These are phyloP conservation scores for Tilletia walkeri DNA, from an alignment of 1,284 basidiomycete species.

Conservation along the genomic window DNA sequence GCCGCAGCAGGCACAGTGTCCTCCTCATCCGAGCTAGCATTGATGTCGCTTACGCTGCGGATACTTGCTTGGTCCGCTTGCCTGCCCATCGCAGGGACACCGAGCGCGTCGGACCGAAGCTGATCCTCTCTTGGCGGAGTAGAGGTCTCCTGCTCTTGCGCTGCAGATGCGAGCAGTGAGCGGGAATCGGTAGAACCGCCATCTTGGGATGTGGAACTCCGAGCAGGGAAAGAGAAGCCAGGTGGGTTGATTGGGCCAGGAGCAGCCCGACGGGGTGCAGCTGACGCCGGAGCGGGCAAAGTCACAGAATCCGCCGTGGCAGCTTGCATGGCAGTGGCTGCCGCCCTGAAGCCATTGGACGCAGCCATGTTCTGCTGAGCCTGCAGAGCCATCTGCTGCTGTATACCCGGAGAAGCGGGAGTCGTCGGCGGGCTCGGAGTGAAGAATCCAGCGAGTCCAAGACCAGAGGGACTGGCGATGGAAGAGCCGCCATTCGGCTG, in stretches of 20 bases:
- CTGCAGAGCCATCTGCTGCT: constrained; percentile 2
- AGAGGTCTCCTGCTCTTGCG: no score
- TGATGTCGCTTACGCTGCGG: constrained; percentile 12
- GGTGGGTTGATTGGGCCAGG: constrained; percentile 2
- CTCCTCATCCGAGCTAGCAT: constrained; percentile 9
- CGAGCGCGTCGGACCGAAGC: no score
- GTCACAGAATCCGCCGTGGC: not conserved
- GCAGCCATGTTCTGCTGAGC: constrained; percentile 11
- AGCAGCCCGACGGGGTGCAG: not conserved
- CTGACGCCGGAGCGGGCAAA: not conserved
- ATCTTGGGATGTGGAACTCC: not conserved
- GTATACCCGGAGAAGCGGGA: not conserved
- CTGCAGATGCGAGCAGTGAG: no score
- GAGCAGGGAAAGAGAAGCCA: constrained; percentile 7
- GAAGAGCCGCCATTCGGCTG: not conserved
- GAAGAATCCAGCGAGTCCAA: constrained; percentile 11
- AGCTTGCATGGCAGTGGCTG: not conserved
- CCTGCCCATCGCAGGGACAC: no score
- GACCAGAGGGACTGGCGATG: not conserved
- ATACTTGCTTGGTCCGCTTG: not conserved
- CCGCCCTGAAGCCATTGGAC: not conserved
- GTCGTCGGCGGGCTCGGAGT: constrained; percentile 7
- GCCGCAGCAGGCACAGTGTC: not conserved
- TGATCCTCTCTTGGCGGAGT: no score
- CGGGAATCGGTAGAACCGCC: not conserved